Percentiles rank a stretch among this genome's conserved stretches.
Evolutionary conservation across 2,329 filamentous ascomycete genomes (phyloP).

Genomic region (Hymenoscyphus occultus): DNA sequence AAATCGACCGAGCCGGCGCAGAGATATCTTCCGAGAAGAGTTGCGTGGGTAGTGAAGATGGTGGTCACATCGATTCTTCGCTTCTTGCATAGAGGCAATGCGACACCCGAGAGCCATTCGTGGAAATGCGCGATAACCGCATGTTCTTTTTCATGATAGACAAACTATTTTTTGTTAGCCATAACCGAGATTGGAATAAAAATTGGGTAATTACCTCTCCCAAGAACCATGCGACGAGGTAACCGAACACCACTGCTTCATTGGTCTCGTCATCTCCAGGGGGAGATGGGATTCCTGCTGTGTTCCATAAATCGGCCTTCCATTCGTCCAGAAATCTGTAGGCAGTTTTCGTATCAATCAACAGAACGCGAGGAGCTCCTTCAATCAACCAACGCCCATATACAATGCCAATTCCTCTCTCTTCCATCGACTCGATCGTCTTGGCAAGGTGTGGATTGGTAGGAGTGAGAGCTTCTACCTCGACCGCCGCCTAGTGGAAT

Average conservation of each 20-base stretch:
- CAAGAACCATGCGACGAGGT: conserved; percentile 95
- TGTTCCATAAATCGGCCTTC: conserved; percentile 95
- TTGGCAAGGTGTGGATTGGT: conserved; percentile 73
- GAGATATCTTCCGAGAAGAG: conserved; percentile 89
- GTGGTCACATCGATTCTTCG: conserved; percentile 94
- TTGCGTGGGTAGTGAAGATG: conserved; percentile 98
- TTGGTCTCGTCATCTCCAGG: conserved; percentile 92
- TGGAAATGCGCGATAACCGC: conserved; percentile 98
- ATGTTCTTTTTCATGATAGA: conserved; percentile 84
- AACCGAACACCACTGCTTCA: conserved; percentile 95
- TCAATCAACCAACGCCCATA: conserved; percentile 98
- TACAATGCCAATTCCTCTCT: conserved; percentile 82
- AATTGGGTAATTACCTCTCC: conserved; percentile 68
- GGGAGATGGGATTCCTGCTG: conserved; percentile 89
- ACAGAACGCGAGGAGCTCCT: conserved; percentile 85
- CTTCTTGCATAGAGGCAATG: conserved; percentile 86
- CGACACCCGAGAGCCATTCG: conserved; percentile 96
- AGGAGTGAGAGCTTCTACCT: conserved; percentile 90
- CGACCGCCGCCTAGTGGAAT: conserved; percentile 74
- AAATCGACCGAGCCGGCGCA: conserved; percentile 98
- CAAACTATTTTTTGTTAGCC: conserved; percentile 59
- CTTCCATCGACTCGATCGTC: conserved; percentile 89
- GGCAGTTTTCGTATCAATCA: conserved; percentile 92
- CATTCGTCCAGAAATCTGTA: conserved; percentile 92
- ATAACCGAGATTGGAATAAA: background rate